Conservation (phyloP, 2,329 filamentous ascomycete species). For the Aureobasidium sp. region DNA sequence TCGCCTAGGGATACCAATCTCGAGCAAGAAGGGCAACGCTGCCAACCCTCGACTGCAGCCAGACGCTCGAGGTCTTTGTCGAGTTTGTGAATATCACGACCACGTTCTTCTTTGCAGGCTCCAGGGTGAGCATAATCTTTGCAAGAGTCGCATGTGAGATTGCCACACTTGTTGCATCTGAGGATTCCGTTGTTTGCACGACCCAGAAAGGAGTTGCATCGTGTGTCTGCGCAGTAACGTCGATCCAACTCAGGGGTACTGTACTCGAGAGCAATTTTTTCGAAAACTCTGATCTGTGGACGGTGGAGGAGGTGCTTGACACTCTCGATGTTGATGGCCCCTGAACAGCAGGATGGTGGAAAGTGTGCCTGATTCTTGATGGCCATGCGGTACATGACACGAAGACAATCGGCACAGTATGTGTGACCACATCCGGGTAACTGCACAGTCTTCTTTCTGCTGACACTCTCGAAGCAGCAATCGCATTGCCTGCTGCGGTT, state of each 20-base stretch:
- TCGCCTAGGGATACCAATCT: neutral
- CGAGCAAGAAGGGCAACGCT: neutral
- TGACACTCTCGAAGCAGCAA: neutral
- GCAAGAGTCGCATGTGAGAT: neutral
- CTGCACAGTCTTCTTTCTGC: neutral
- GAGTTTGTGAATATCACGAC: neutral
- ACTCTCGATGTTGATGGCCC: neutral
- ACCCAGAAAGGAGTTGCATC: neutral
- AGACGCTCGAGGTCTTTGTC: neutral
- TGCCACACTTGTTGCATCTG: neutral
- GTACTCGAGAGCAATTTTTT: neutral
- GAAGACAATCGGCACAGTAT: neutral
- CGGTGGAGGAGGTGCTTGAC: neutral
- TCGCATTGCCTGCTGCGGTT: neutral
- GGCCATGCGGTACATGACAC: neutral
- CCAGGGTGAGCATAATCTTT: neutral
- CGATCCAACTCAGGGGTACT: neutral
- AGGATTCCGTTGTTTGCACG: neutral
- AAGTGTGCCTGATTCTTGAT: neutral
- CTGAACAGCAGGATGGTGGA: neutral
- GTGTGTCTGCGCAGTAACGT: neutral
- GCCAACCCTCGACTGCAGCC: neutral
- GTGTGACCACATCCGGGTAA: neutral
- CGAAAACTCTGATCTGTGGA: neutral
- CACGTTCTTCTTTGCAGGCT: neutral